A percentile compares a stretch with the other conserved stretches of the same genome.
Conservation (phyloP, 1,284 basidiomycete species). For the Pseudozyma tsukubaensis region DNA sequence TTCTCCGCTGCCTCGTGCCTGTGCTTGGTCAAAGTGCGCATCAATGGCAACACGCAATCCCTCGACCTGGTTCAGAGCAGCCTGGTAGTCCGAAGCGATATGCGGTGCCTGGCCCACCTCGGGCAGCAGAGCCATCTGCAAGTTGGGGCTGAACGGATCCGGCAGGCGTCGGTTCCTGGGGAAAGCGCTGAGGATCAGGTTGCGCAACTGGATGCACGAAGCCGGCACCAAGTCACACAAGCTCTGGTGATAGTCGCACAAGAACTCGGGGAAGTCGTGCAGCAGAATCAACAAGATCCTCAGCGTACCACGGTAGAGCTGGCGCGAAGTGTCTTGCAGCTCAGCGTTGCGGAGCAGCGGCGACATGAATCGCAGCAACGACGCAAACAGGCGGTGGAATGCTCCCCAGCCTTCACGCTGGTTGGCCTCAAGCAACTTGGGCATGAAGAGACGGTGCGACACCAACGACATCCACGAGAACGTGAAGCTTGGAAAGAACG, state of each 20-base stretch:
- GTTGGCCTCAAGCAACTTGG: constrained; percentile 85
- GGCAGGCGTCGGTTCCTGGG: constrained; percentile 84
- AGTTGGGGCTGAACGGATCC: constrained; percentile 76
- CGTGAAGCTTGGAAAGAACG: constrained; percentile 96
- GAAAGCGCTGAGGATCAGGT: constrained; percentile 95
- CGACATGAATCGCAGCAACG: constrained; percentile 90
- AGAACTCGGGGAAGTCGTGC: constrained; percentile 98
- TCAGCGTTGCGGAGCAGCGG: constrained; percentile 88
- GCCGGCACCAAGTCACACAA: constrained; percentile 92
- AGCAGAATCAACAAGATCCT: constrained; percentile 91
- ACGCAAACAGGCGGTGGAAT: constrained; percentile 92
- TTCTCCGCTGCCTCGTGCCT: too few relatives aligned
- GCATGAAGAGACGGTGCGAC: constrained; percentile 97
- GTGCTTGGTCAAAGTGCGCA: constrained; percentile 34
- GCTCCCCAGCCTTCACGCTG: constrained; percentile 93
- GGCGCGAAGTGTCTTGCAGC: constrained; percentile 83
- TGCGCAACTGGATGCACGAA: constrained; percentile 94
- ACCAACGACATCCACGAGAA: constrained; percentile 98
- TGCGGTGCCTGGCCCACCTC: constrained; percentile 91
- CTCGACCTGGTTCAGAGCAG: constrained; percentile 77
- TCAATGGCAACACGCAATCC: constrained; percentile 39
- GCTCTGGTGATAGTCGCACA: constrained; percentile 95
- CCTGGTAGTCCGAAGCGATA: constrained; percentile 88
- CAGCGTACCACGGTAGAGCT: constrained; percentile 91
- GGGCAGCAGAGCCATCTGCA: constrained; percentile 75